Evolutionary conservation across 176 grass and related monocot species (phyloP), one percentile per base, ranked within the genome.

Genomic region (Ampelocalamus luodianensis): DNA sequence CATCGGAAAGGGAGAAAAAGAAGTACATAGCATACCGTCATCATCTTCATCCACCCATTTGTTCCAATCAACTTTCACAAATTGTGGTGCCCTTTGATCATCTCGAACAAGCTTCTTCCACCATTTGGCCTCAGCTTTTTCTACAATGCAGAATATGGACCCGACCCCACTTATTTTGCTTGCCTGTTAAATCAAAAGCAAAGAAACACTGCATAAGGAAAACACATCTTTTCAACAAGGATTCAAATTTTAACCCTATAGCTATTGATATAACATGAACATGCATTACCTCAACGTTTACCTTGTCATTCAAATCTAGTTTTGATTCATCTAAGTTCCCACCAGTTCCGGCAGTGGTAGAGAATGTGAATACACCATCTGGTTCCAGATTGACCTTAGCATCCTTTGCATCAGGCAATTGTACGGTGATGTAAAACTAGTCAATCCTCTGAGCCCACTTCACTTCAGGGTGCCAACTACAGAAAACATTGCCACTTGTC

Each of bases 21-120:
- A 66, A 78, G 8, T n/a, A 60, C 14, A 63, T 71, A 53, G 42
- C 76, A 81, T 88, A 94, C 88, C 95, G 10, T 98, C 91, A 79
- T 98, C 96, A 84, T 98, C 96, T 85, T 98, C 96, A 42, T 98
- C 96, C 9, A 93, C 93, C 96, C 96, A 98, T 79, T 95, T 98
- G 88, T 98, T 93, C 93, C 96, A 98, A 76, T 98, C 96, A 81
- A 98, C 93, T 84, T 95, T 98, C 23, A 98, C 75, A 62, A 89
- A 98, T 62, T 92, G 89, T 42, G 91, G 96, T 55, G 91, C 75
- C 56, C 81, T 93, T 36, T 79, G 71, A 39, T 90, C 96, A 78
- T 85, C 88, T 22, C 83, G 87, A 76, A 93, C 88, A 68, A 98
- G 79, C 45, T 92, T 99, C 23, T 86, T 96, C 96, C 96, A 99